phyloP scores from a whole-genome alignment of 1,284 basidiomycete genomes.

The Apiotrichum sp. region DNA sequence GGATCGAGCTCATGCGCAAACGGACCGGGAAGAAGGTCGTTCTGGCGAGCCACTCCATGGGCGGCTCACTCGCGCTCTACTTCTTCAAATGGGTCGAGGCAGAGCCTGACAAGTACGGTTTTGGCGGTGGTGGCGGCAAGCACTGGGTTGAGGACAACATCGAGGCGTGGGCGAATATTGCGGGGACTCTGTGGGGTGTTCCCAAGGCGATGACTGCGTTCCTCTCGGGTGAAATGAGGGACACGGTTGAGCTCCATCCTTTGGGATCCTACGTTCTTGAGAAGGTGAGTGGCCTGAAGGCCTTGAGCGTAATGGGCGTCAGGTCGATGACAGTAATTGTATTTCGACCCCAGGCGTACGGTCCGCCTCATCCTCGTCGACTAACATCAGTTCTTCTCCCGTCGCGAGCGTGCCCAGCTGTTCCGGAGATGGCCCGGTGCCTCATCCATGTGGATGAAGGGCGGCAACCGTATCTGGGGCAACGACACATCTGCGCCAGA shows the following conservation, averaged over 20 bases:
- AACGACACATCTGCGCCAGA: constrained; percentile 55
- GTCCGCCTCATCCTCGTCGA: not conserved
- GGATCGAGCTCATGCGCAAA: constrained; percentile 72
- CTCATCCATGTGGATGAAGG: constrained; percentile 90
- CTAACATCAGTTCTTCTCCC: constrained; percentile 64
- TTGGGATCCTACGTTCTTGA: constrained; percentile 54
- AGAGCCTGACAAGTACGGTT: constrained; percentile 51
- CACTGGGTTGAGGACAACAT: constrained; percentile 88
- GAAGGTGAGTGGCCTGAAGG: constrained; percentile 32
- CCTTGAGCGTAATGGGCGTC: too few species aligned
- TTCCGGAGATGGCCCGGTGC: constrained; percentile 95
- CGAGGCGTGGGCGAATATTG: constrained; percentile 74
- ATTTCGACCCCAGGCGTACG: too few species aligned
- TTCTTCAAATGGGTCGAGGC: constrained; percentile 91
- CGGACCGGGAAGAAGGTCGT: constrained; percentile 77
- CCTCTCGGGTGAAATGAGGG: constrained; percentile 88
- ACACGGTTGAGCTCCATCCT: constrained; percentile 71
- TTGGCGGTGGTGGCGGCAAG: constrained; percentile 72
- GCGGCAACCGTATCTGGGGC: constrained; percentile 88
- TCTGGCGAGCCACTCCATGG: constrained; percentile 80
- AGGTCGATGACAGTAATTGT: too few species aligned
- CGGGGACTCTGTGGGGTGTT: constrained; percentile 72
- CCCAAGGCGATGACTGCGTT: constrained; percentile 94
- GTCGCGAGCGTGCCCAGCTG: constrained; percentile 78
- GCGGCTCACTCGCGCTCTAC: constrained; percentile 55